These are phyloP conservation scores for Aspergillus leporis DNA, from an alignment of 495 filamentous ascomycete species.

Conservation along the genomic window DNA sequence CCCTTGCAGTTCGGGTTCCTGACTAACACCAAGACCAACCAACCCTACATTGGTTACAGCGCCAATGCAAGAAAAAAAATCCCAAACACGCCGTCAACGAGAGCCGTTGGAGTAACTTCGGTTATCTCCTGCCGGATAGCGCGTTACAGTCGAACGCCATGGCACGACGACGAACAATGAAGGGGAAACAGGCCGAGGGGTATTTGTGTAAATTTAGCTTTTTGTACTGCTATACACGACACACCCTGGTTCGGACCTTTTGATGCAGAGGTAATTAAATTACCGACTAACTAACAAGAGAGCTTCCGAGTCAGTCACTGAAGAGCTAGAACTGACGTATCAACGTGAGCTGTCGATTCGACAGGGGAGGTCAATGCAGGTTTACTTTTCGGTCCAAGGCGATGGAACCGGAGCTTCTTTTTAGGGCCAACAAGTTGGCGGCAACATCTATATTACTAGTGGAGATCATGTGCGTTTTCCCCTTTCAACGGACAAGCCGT, in stretches of 20 bases:
- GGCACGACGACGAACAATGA: not conserved
- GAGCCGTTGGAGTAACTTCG: not conserved
- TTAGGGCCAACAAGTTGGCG: conserved; percentile 14
- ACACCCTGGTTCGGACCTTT: not conserved
- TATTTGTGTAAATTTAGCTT: not conserved
- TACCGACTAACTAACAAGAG: not conserved
- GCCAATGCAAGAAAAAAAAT: not conserved
- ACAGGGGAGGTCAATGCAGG: conserved; percentile 28
- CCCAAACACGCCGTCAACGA: not conserved
- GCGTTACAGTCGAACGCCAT: not conserved
- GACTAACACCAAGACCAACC: conserved; percentile 9
- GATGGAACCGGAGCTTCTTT: not conserved
- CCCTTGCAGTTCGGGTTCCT: conserved; percentile 23
- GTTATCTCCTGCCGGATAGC: conserved; percentile 1
- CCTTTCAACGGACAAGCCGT: not conserved
- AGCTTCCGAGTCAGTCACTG: not conserved
- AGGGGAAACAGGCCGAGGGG: not conserved
- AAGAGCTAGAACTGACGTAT: conserved; percentile 34
- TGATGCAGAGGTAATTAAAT: not conserved
- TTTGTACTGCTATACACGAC: conserved; percentile 1
- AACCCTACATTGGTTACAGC: conserved; percentile 5
- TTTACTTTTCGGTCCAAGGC: not conserved
- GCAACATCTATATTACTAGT: conserved; percentile 25
- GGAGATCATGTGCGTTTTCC: not conserved
- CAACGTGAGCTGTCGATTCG: conserved; percentile 39